A percentile compares a stretch with the other conserved stretches of the same genome.
These are phyloP conservation scores for Adansonia madagascariensis DNA, from an alignment of 441 rosid species.

Conservation along the genomic window DNA sequence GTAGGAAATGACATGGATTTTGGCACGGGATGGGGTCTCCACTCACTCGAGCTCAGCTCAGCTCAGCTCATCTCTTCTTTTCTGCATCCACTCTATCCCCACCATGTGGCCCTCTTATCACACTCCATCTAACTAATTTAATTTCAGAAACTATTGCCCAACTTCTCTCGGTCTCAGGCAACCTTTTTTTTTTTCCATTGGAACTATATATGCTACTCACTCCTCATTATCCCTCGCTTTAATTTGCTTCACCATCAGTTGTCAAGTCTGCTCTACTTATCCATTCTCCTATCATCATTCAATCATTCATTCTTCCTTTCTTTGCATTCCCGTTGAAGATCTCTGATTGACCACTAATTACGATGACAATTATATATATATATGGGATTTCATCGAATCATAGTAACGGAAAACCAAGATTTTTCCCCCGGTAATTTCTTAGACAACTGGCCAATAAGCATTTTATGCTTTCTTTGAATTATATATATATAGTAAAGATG, in stretches of 20 bases:
- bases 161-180: too few relatives aligned
- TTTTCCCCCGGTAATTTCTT: neutral
- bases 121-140: neutral
- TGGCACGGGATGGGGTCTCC: conserved; percentile 25
- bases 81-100: neutral
- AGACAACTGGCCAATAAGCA: neutral
- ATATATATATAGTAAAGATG: neutral
- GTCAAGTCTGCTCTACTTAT: neutral
- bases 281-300: neutral
- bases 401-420: conserved; percentile 25
- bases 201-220: conserved; percentile 3
- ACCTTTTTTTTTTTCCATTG: too few relatives aligned
- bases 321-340: conserved; percentile 9
- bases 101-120: conserved; percentile 39
- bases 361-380: neutral
- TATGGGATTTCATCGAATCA: conserved; percentile 33
- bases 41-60: conserved; percentile 19
- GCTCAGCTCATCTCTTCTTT: conserved; percentile 32
- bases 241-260: neutral
- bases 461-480: neutral
- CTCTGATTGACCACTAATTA: too few relatives aligned
- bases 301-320: neutral
- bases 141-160: too few relatives aligned
- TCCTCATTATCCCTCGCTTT: neutral
- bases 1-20: conserved; percentile 41